Percentiles rank a stretch among this genome's conserved stretches.
Conservation (phyloP, 139 green algal genomes). For the Diplosphaera chodatii region DNA sequence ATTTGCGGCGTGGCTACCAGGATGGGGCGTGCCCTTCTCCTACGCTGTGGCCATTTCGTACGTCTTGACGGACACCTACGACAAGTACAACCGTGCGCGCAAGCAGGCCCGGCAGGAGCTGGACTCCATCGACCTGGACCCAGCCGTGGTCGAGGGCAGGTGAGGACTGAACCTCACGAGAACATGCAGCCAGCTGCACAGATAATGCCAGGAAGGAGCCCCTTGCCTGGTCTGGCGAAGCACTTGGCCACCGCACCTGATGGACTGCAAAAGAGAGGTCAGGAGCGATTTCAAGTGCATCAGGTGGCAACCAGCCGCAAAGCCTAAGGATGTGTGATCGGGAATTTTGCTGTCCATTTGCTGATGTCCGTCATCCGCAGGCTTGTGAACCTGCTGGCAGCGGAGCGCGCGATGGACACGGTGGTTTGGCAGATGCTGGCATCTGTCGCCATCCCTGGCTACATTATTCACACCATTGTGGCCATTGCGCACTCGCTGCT, state of each 20-base stretch:
- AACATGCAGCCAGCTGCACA: too few relatives aligned
- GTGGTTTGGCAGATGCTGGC: slow-evolving; percentile 69
- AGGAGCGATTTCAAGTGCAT: too few relatives aligned
- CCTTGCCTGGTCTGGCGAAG: too few relatives aligned
- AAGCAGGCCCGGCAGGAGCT: slow-evolving; percentile 17
- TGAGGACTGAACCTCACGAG: too few relatives aligned
- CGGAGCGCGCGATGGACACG: slow-evolving; percentile 60
- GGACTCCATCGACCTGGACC: slow-evolving; percentile 2
- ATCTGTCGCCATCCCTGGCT: slow-evolving; percentile 47
- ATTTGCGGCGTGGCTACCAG: slow-evolving; percentile 64
- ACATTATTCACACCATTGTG: slow-evolving; percentile 72
- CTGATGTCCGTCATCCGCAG: slow-evolving; percentile 5
- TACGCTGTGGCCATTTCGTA: slow-evolving; percentile 70
- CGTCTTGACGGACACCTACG: slow-evolving; percentile 62
- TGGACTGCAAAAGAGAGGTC: too few relatives aligned
- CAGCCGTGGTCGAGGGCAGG: slow-evolving; percentile 19
- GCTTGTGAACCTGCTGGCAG: slow-evolving; percentile 36
- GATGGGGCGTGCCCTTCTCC: slow-evolving; percentile 54
- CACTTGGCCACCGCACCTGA: too few relatives aligned
- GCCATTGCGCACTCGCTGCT: slow-evolving; percentile 31
- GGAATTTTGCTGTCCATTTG: too few relatives aligned
- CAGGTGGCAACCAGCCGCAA: too few relatives aligned
- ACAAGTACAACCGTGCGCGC: slow-evolving; percentile 59
- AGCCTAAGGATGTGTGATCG: too few relatives aligned
- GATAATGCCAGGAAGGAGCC: too few relatives aligned